Conservation (phyloP, 352 stramenopile genomes). For the Peronosclerospora sorghi region DNA sequence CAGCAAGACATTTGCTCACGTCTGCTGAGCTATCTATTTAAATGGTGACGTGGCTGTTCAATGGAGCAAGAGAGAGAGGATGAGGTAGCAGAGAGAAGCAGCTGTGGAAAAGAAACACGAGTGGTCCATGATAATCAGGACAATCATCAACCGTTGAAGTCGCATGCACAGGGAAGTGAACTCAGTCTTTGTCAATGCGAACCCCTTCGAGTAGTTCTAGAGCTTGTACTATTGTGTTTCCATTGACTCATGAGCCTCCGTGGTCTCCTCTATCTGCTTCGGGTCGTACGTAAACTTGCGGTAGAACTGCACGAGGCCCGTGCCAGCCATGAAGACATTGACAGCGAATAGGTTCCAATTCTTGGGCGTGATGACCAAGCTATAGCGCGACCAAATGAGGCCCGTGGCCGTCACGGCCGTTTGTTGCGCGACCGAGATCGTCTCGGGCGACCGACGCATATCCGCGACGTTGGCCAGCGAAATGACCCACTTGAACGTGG, state of each 20-base stretch:
- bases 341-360: slow-evolving; percentile 89
- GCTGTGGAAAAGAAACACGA: no score
- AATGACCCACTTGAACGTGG: slow-evolving; percentile 84
- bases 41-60: slow-evolving; percentile 44
- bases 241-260: no score
- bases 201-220: no score
- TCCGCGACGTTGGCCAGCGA: slow-evolving; percentile 81
- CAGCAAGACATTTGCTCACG: slow-evolving; percentile 73
- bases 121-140: no score
- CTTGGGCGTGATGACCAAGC: slow-evolving; percentile 77
- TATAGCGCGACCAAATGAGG: slow-evolving; percentile 87
- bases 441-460: slow-evolving; percentile 69
- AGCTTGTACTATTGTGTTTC: no score
- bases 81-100: no score
- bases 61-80: no score
- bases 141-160: no score
- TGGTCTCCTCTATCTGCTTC: not conserved
- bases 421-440: slow-evolving; percentile 79
- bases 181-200: no score
- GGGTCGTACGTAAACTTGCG: slow-evolving; percentile 38
- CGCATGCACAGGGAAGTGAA: no score
- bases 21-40: slow-evolving; percentile 78
- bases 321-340: slow-evolving; percentile 85
- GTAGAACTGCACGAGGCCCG: slow-evolving; percentile 43
- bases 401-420: slow-evolving; percentile 60